Conservation (phyloP, 2,329 filamentous ascomycete species). For the Aureobasidium lini region DNA sequence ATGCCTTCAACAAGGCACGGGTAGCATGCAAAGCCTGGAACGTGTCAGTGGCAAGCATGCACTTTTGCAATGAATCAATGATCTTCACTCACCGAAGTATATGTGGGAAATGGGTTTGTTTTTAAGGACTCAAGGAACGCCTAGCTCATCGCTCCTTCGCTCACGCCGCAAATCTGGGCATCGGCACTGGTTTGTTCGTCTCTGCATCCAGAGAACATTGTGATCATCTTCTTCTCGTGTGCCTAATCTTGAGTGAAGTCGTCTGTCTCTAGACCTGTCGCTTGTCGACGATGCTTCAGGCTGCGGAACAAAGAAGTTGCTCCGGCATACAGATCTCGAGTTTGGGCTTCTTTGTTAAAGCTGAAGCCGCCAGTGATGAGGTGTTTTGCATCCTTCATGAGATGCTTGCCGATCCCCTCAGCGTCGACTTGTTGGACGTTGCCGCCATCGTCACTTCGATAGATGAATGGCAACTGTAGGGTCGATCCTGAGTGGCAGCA, state of each 20-base stretch:
- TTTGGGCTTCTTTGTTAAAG: conserved; percentile 39
- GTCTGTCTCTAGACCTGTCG: conserved; percentile 35
- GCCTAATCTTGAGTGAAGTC: conserved; percentile 32
- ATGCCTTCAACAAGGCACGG: conserved; percentile 4
- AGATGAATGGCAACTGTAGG: conserved; percentile 52
- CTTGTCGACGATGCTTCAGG: conserved; percentile 32
- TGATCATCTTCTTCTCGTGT: conserved; percentile 40
- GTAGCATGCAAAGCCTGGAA: conserved; percentile 31
- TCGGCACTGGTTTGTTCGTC: conserved; percentile 47
- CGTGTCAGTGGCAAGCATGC: conserved; percentile 21
- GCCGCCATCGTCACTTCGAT: conserved; percentile 49
- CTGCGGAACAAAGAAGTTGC: conserved; percentile 49
- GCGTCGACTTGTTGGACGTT: conserved; percentile 51
- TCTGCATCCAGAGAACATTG: conserved; percentile 45
- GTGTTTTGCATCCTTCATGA: conserved; percentile 43
- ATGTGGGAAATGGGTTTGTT: conserved; percentile 29
- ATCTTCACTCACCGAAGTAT: conserved; percentile 30
- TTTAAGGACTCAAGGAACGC: conserved; percentile 41
- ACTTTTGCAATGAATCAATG: neutral
- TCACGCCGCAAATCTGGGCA: conserved; percentile 33
- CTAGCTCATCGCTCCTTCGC: conserved; percentile 42
- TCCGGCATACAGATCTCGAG: conserved; percentile 45
- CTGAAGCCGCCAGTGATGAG: conserved; percentile 46
- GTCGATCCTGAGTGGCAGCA: conserved; percentile 56
- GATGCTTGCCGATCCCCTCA: conserved; percentile 42